Percentiles rank a stretch among this genome's conserved stretches.
Evolutionary conservation across 2,329 filamentous ascomycete genomes (phyloP).

Genomic region (Tothia fuscella): DNA sequence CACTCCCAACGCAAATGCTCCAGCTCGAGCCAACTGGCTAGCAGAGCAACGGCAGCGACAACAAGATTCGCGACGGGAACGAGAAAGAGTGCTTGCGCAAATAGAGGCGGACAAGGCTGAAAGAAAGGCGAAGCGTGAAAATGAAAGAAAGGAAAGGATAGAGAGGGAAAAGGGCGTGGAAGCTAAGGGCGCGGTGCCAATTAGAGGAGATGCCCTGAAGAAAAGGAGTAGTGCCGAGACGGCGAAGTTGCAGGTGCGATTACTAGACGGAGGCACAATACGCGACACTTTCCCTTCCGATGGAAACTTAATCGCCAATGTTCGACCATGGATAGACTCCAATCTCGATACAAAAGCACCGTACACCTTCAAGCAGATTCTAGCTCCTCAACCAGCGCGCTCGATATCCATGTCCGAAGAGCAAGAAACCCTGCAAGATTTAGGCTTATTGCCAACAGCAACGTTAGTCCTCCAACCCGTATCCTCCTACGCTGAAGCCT

Average conservation of each 20-base stretch:
- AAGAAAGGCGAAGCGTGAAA: constrained; percentile 14
- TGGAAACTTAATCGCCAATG: constrained; percentile 49
- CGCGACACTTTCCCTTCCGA: constrained; percentile 57
- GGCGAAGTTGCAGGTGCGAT: constrained; percentile 55
- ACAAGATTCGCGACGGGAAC: constrained; percentile 54
- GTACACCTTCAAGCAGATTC: constrained; percentile 74
- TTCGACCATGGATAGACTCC: constrained; percentile 67
- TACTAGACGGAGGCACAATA: constrained; percentile 75
- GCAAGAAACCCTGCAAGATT: constrained; percentile 49
- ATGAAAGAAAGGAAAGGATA: constrained; percentile 1
- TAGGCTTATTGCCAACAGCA: constrained; percentile 66
- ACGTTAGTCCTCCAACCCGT: constrained; percentile 74
- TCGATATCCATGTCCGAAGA: constrained; percentile 68
- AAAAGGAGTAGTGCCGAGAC: constrained; percentile 12
- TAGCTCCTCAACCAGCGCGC: constrained; percentile 65
- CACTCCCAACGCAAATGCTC: constrained; percentile 24
- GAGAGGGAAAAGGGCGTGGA: constrained; percentile 12
- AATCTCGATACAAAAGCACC: constrained; percentile 39
- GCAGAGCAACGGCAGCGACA: constrained; percentile 48
- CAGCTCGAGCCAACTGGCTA: constrained; percentile 26
- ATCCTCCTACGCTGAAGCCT: constrained; percentile 47
- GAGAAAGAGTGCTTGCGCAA: constrained; percentile 57
- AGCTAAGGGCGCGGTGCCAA: constrained; percentile 13
- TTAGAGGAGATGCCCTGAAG: constrained; percentile 13
- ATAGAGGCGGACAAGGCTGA: constrained; percentile 62